A percentile compares a stretch with the other conserved stretches of the same genome.
Evolutionary conservation across 129 eudicot genomes (phyloP).

Genomic region (Flaveria linearis): DNA sequence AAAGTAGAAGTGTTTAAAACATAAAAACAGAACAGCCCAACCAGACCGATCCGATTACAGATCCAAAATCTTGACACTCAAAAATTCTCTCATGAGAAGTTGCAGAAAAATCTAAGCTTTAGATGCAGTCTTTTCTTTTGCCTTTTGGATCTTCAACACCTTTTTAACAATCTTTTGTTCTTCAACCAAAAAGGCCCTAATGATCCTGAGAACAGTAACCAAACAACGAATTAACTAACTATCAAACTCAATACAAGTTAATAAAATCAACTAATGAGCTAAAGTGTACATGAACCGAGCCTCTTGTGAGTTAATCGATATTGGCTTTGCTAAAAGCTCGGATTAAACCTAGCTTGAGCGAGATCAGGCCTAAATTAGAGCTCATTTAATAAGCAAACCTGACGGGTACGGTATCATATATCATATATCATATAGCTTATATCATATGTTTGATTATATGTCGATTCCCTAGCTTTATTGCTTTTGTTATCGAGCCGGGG

Average conservation of each 20-base stretch:
- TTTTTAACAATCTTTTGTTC: slow-evolving; percentile 91
- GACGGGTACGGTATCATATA: too few species aligned
- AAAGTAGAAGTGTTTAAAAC: slow-evolving; percentile 7
- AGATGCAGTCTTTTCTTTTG: slow-evolving; percentile 65
- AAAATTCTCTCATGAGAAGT: slow-evolving; percentile 32
- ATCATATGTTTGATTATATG: too few species aligned
- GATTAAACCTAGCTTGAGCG: too few species aligned
- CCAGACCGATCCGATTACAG: slow-evolving; percentile 9
- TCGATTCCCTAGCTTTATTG: too few species aligned
- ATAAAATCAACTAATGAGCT: not conserved
- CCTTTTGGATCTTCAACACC: slow-evolving; percentile 89
- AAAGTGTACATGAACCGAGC: not conserved
- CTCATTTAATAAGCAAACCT: too few species aligned
- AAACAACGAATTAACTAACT: not conserved
- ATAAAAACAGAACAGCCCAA: not conserved
- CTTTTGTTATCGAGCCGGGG: too few species aligned
- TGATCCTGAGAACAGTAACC: slow-evolving; percentile 45
- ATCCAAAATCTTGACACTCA: slow-evolving; percentile 35
- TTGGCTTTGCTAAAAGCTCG: too few species aligned
- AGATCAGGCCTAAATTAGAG: too few species aligned
- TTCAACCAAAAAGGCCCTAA: slow-evolving; percentile 86
- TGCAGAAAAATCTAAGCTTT: slow-evolving; percentile 44
- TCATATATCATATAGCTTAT: too few species aligned
- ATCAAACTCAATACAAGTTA: not conserved
- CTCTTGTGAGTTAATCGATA: too few species aligned